These are phyloP conservation scores for Penicillium taxi DNA, from an alignment of 495 filamentous ascomycete genomes.

Conservation along the genomic window DNA sequence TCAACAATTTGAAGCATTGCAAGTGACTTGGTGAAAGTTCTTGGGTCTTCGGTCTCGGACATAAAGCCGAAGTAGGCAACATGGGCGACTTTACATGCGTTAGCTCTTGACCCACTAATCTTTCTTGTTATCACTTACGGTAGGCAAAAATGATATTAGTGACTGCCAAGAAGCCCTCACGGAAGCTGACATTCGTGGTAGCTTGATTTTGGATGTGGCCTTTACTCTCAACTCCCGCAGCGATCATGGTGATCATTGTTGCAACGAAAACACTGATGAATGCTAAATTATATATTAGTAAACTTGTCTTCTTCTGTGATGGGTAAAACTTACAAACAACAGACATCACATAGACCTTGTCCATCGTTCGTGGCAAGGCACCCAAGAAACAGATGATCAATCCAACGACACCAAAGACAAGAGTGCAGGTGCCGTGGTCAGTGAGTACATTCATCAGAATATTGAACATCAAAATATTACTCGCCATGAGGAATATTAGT, in stretches of 20 bases:
- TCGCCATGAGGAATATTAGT: conserved; percentile 65
- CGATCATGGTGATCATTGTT: conserved; percentile 63
- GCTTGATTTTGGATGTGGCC: conserved; percentile 13
- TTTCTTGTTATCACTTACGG: conserved; percentile 15
- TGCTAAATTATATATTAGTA: conserved; percentile 11
- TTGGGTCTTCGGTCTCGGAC: conserved; percentile 62
- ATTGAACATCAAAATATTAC: conserved; percentile 59
- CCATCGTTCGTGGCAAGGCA: conserved; percentile 57
- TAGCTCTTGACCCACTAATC: conserved; percentile 1
- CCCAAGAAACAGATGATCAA: conserved; percentile 54
- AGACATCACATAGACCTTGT: conserved; percentile 51
- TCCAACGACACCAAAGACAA: conserved; percentile 59
- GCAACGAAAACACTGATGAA: conserved; percentile 60
- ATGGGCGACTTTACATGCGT: conserved; percentile 46
- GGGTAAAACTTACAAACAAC: conserved; percentile 38
- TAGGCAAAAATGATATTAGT: conserved; percentile 38
- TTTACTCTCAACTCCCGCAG: conserved; percentile 40
- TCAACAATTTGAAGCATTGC: conserved; percentile 55
- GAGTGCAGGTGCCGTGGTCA: conserved; percentile 54
- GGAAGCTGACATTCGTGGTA: conserved; percentile 16
- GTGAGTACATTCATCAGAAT: conserved; percentile 61
- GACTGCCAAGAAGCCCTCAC: conserved; percentile 24
- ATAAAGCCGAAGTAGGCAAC: conserved; percentile 70
- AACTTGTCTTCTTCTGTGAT: neutral
- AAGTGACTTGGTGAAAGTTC: conserved; percentile 58